Percentiles rank a stretch among this genome's conserved stretches.
These are phyloP conservation scores for Pachysandra terminalis DNA, from an alignment of 164 flowering plant species.

Conservation along the genomic window DNA sequence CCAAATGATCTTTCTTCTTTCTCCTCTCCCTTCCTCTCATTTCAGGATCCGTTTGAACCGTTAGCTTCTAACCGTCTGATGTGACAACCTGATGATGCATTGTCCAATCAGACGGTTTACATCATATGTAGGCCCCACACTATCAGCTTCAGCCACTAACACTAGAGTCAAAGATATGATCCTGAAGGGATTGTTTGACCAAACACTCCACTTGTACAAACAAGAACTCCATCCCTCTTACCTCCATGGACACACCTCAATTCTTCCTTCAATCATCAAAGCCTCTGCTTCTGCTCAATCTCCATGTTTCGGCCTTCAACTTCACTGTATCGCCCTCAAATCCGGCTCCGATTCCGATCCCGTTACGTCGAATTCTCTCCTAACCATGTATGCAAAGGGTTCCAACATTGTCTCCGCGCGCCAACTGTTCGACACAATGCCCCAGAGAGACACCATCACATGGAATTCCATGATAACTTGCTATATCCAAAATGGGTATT, in stretches of 20 bases:
- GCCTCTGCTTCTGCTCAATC: slow-evolving; percentile 35
- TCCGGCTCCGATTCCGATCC: slow-evolving; percentile 26
- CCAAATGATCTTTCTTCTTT: too few species aligned
- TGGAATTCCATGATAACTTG: slow-evolving; percentile 57
- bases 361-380: slow-evolving; percentile 48
- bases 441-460: slow-evolving; percentile 39
- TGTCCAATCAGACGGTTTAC: background rate
- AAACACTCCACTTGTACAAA: slow-evolving; percentile 34
- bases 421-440: slow-evolving; percentile 52
- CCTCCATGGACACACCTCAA: slow-evolving; percentile 10
- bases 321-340: slow-evolving; percentile 44
- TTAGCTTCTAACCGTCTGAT: background rate
- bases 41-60: too few species aligned
- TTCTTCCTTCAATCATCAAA: slow-evolving; percentile 54
- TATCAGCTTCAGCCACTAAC: background rate
- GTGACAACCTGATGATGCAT: background rate
- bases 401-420: slow-evolving; percentile 23
- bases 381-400: slow-evolving; percentile 48
- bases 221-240: slow-evolving; percentile 29
- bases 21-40: too few species aligned
- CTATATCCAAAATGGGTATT: slow-evolving; percentile 39
- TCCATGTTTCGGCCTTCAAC: slow-evolving; percentile 36
- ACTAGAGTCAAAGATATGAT: slow-evolving; percentile 29
- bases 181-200: slow-evolving; percentile 21
- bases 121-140: slow-evolving; percentile 8